These are phyloP conservation scores for Solanum okadae DNA, from an alignment of 257 asterid genomes.

Conservation along the genomic window DNA sequence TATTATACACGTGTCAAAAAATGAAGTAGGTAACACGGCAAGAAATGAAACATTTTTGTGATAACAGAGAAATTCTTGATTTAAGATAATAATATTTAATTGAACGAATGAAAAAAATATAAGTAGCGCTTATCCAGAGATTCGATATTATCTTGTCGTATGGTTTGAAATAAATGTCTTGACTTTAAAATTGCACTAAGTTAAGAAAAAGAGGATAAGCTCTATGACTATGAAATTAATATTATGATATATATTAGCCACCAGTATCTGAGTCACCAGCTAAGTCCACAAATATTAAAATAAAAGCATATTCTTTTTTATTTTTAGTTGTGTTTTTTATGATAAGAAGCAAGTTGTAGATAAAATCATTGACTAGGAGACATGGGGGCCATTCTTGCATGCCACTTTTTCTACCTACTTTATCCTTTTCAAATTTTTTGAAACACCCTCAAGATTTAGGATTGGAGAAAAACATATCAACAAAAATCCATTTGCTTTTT, in stretches of 20 bases:
- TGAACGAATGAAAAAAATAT: not conserved
- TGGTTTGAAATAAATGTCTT: conserved; percentile 39
- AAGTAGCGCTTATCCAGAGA: conserved; percentile 40
- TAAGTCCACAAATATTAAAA: not conserved
- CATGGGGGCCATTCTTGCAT: not conserved
- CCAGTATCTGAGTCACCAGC: conserved; percentile 45
- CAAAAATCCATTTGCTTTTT: not conserved
- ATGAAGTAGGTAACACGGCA: not conserved
- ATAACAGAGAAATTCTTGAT: not conserved
- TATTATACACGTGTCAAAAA: not conserved
- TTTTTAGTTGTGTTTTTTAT: not conserved
- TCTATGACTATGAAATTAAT: not conserved
- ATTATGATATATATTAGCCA: conserved; percentile 6
- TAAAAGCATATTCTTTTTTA: not conserved
- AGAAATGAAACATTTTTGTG: not conserved
- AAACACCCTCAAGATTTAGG: not conserved
- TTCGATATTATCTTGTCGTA: conserved; percentile 46
- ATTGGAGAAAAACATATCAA: not conserved
- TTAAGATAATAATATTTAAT: not conserved
- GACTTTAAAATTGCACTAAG: conserved; percentile 22
- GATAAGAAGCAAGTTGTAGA: not conserved
- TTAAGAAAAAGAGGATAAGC: conserved; percentile 37
- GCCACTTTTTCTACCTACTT: not conserved
- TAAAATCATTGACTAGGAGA: not conserved
- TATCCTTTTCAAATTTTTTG: not conserved